A percentile compares a stretch with the other conserved stretches of the same genome.
These are phyloP conservation scores for Citrus sp. DNA, from an alignment of 345 rosid species.

Conservation along the genomic window DNA sequence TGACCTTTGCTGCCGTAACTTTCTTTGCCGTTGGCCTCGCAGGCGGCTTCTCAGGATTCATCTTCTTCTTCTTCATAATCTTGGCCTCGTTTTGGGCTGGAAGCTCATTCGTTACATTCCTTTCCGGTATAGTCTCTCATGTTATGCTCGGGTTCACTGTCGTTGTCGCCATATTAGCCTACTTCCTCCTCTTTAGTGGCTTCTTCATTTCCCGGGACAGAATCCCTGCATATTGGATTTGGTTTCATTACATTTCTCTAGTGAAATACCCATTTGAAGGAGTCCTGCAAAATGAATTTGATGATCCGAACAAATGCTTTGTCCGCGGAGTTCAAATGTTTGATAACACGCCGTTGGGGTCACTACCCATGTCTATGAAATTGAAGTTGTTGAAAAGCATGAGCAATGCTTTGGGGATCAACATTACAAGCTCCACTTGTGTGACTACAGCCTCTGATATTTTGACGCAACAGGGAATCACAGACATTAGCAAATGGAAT, in stretches of 20 bases:
- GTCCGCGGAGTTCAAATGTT: slow-evolving; percentile 80
- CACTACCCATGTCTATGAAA: slow-evolving; percentile 40
- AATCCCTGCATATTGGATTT: slow-evolving; percentile 76
- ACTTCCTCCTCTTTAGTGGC: slow-evolving; percentile 87
- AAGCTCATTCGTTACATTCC: slow-evolving; percentile 86
- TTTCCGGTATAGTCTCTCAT: slow-evolving; percentile 81
- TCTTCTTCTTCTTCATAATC: slow-evolving; percentile 64
- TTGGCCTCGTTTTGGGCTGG: slow-evolving; percentile 92
- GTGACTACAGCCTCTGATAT: slow-evolving; percentile 71
- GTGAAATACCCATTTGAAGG: slow-evolving; percentile 86
- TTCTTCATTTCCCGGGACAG: slow-evolving; percentile 82
- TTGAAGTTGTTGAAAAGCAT: slow-evolving; percentile 52
- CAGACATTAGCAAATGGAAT: slow-evolving; percentile 72
- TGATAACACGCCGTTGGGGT: slow-evolving; percentile 68
- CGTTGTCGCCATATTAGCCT: slow-evolving; percentile 76
- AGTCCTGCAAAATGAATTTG: slow-evolving; percentile 63
- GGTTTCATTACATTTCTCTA: slow-evolving; percentile 88
- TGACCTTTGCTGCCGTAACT: slow-evolving; percentile 66
- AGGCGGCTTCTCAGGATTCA: slow-evolving; percentile 67
- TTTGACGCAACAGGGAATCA: slow-evolving; percentile 64
- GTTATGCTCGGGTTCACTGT: slow-evolving; percentile 87
- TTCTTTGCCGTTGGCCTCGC: slow-evolving; percentile 79
- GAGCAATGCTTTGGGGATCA: slow-evolving; percentile 55
- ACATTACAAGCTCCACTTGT: slow-evolving; percentile 63
- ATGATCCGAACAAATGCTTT: slow-evolving; percentile 59